A percentile compares a stretch with the other conserved stretches of the same genome.
Evolutionary conservation across 1,139 yeast species (phyloP).

Genomic region (Suhomyces yuchorum): DNA sequence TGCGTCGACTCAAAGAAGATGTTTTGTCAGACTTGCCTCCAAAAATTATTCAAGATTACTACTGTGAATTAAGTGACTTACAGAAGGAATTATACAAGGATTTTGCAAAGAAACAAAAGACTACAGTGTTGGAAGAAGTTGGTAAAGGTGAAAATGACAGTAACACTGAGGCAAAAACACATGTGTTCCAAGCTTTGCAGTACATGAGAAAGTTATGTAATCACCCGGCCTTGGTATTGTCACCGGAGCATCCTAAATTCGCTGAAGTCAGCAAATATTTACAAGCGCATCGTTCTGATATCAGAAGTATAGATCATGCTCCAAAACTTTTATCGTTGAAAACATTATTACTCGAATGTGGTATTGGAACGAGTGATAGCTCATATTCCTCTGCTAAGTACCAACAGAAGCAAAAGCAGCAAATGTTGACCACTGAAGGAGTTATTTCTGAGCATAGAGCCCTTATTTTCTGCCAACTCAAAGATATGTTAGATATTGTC

Average conservation of each 20-base stretch:
- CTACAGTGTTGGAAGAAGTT: constrained; percentile 67
- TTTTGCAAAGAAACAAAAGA: constrained; percentile 86
- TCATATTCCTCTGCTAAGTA: constrained; percentile 35
- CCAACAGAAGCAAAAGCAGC: constrained; percentile 34
- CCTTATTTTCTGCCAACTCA: constrained; percentile 90
- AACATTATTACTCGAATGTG: constrained; percentile 86
- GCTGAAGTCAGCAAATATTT: constrained; percentile 63
- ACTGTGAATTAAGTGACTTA: constrained; percentile 89
- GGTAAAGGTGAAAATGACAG: constrained; percentile 37
- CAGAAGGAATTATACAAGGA: constrained; percentile 88
- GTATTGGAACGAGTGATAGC: constrained; percentile 73
- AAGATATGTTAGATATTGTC: constrained; percentile 96
- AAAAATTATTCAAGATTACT: constrained; percentile 95
- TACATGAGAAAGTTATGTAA: constrained; percentile 97
- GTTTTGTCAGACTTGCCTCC: constrained; percentile 97
- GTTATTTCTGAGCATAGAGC: constrained; percentile 97
- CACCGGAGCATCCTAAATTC: constrained; percentile 83
- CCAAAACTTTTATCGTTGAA: constrained; percentile 87
- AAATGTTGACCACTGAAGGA: constrained; percentile 54
- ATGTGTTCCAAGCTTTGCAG: constrained; percentile 95
- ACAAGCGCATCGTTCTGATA: constrained; percentile 56
- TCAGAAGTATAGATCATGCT: constrained; percentile 79
- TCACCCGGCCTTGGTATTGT: constrained; percentile 92
- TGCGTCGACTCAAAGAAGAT: constrained; percentile 94
- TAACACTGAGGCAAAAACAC: constrained; percentile 65